phyloP scores from a whole-genome alignment of 495 filamentous ascomycete species.

The Hypoxylon fuscum region DNA sequence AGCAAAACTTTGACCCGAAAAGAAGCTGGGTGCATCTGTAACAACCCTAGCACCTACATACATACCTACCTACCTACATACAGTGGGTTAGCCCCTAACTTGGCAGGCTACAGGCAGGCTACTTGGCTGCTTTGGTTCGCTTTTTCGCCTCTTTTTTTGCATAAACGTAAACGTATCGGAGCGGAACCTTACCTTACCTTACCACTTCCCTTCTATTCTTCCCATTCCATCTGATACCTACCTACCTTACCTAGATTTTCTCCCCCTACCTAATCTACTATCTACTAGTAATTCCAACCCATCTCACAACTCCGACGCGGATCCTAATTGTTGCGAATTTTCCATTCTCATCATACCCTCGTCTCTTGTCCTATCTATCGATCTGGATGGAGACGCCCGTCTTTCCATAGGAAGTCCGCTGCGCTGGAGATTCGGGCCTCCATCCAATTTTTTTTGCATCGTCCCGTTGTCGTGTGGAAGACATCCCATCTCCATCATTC shows the following conservation, averaged over 20 bases:
- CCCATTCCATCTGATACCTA: no score
- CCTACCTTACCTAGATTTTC: no score
- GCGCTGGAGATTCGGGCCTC: slow-evolving; percentile 51
- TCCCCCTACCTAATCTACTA: slow-evolving; percentile 29
- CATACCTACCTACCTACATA: no score
- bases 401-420: slow-evolving; percentile 45
- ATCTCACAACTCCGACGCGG: slow-evolving; percentile 41
- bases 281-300: no score
- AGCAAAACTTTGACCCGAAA: slow-evolving; percentile 13
- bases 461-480: slow-evolving; percentile 9
- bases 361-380: slow-evolving; percentile 35
- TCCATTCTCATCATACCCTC: slow-evolving; percentile 25
- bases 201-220: slow-evolving; percentile 35
- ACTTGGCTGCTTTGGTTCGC: slow-evolving; percentile 31
- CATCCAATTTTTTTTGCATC: slow-evolving; percentile 30
- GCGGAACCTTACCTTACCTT: no score
- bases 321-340: slow-evolving; percentile 34
- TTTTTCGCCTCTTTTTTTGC: slow-evolving; percentile 19
- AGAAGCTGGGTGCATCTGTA: slow-evolving; percentile 12
- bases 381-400: slow-evolving; percentile 46
- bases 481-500: no score
- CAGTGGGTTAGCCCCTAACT: slow-evolving; percentile 28
- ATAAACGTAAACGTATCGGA: slow-evolving; percentile 28
- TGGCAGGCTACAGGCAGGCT: background rate
- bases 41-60: slow-evolving; percentile 26